Evolutionary conservation across 192 early-diverging fungal genomes (phyloP), one percentile per base, ranked within the genome.

Genomic region (Diversispora epigaea): DNA sequence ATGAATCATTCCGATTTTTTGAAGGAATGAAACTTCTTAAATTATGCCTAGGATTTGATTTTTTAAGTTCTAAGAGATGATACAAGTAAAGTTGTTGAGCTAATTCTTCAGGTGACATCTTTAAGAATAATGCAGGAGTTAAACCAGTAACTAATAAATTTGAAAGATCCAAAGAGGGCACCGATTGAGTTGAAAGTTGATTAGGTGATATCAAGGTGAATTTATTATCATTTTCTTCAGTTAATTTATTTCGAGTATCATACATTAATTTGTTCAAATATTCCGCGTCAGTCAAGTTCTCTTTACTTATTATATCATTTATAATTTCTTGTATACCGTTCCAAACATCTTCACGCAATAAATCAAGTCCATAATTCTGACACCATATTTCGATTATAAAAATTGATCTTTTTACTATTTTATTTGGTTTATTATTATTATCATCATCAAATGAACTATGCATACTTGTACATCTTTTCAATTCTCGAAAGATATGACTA

Each of bases 71-170:
- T 0, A 78, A 65, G 1, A 73, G 79, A 80, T 93, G 91, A 77
- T 88, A 93, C 44, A 88, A 68, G 50, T 91, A 90, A 52, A 93
- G 79, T 74, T 93, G 91, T 43, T 88, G 81, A 15, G 91, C 87
- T 80, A 93, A 86, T 57, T 87, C 86, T 1, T 67, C 61, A 3
- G 91, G 87, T 40, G 83, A 66, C 11, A 93, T 77, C 21, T 81
- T 82, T 25, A 93, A 79, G 69, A 93, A 86, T 12, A 91, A 70
- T 6, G 85, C 81, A 11, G 89, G 88, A 8, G 86, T 86, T 49
- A 93, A 78, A 0, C 91, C 91, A 0, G 86, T 89, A 22, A 85
- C 82, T 32, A 86, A 52, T 0, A 87, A 65, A 67, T 86, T 82
- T 5, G 84, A 81, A 11, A 87, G 71, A 64, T 87, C 84, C 19